Conservation (phyloP, 2,329 filamentous ascomycete species). For the Exophiala lecanii-corni region DNA sequence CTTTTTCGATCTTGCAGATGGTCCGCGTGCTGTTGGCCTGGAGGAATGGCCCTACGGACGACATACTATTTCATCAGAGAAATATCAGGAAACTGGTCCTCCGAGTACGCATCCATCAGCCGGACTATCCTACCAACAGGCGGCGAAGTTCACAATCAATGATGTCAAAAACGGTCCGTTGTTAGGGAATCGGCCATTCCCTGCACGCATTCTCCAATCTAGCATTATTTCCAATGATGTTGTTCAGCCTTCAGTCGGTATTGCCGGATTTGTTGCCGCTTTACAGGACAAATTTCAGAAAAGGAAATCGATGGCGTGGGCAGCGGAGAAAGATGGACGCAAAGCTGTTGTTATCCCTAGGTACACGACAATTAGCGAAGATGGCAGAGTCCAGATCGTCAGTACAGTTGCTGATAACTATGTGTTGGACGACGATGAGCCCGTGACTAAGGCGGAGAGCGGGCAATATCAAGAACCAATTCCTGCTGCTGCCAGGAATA, state of each 20-base stretch:
- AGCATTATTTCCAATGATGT: slow-evolving; percentile 12
- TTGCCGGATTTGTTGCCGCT: slow-evolving; percentile 25
- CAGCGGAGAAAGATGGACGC: slow-evolving; percentile 17
- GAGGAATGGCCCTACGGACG: slow-evolving; percentile 24
- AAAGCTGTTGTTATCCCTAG: slow-evolving; percentile 20
- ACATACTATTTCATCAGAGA: slow-evolving; percentile 30
- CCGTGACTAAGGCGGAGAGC: slow-evolving; percentile 10
- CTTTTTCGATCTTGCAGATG: slow-evolving; percentile 53
- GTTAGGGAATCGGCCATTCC: slow-evolving; percentile 45
- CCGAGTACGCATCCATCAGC: slow-evolving; percentile 62
- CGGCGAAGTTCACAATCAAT: slow-evolving; percentile 52
- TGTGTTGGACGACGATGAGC: slow-evolving; percentile 18
- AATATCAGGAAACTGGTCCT: slow-evolving; percentile 46
- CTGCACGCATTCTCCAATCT: slow-evolving; percentile 51
- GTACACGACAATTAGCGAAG: slow-evolving; percentile 13
- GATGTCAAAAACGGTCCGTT: slow-evolving; percentile 60
- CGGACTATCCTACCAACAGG: slow-evolving; percentile 58
- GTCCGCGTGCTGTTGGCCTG: slow-evolving; percentile 32
- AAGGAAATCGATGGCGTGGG: slow-evolving; percentile 9
- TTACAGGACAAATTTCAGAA: background rate
- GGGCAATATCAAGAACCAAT: background rate
- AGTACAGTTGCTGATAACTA: slow-evolving; percentile 11
- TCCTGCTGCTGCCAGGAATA: background rate
- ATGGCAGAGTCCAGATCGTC: slow-evolving; percentile 20
- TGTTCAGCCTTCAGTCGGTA: slow-evolving; percentile 16